Evolutionary conservation across 139 green algal species (phyloP).

Genomic region (Haematococcus lacustris): DNA sequence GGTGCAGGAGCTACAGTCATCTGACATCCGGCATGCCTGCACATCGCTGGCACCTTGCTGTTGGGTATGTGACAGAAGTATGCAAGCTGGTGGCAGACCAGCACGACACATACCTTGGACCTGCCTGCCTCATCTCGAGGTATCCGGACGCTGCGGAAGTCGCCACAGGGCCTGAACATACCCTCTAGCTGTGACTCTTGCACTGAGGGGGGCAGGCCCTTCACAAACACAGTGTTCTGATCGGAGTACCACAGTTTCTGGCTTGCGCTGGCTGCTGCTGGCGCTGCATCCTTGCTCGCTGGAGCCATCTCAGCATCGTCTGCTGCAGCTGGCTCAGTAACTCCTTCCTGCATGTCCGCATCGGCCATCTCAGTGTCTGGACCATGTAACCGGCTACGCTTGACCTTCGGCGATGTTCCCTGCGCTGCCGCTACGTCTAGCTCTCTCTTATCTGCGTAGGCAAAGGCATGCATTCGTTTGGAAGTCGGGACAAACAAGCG

Average conservation of each 20-base stretch:
- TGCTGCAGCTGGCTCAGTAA: neutral
- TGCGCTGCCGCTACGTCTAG: neutral
- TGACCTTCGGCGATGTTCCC: too few species aligned
- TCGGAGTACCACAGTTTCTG: conserved; percentile 1
- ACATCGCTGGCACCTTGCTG: neutral
- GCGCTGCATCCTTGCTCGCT: neutral
- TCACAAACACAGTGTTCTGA: conserved; percentile 8
- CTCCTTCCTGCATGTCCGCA: neutral
- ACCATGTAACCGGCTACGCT: neutral
- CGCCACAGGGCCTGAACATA: neutral
- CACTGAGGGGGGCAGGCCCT: neutral
- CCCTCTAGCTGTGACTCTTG: conserved; percentile 3
- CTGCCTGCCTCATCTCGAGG: neutral
- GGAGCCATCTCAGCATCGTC: neutral
- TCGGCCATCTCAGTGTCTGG: neutral
- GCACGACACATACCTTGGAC: neutral
- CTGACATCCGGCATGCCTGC: neutral
- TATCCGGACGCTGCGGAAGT: neutral
- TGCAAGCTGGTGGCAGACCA: neutral
- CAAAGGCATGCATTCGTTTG: neutral
- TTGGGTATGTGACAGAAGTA: neutral
- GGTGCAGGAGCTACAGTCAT: neutral
- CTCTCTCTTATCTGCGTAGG: neutral
- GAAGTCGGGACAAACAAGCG: neutral
- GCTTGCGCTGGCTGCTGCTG: neutral